Evolutionary conservation across 129 eudicot species (phyloP), one percentile per base, ranked within the genome.

Genomic region (Pseudognaphalium luteoalbum): DNA sequence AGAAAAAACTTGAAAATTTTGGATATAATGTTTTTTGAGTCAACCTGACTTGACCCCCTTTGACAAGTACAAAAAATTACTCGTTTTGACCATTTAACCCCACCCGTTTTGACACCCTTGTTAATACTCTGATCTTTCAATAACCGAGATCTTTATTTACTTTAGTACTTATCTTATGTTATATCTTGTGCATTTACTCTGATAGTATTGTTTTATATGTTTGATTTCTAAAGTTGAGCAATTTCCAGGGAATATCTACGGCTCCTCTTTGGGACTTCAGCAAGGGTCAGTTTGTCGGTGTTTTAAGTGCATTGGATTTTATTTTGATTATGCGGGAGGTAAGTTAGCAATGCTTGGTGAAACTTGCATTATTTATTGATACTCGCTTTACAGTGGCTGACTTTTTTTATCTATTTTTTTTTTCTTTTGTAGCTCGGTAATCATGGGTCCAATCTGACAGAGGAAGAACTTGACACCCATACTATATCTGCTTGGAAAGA

Each of bases 401-500:
- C 28, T 6, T 58, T 20, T 20, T 17, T 72, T 58, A 19, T 5
- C 12, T 60, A 22, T 57, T 57, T 70, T 35, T 65, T 65, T 58
- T 70, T 37, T 7, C 74, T 73, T 80, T 86, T 87, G 70, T 87
- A 92, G 98, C 96, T 92, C 77, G 91, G 98, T 50, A 85, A 52
- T 84, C 91, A 83, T 73, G 98, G 96, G 52, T 90, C 98, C 70
- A 92, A 92, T 85, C 64, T 92, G 81, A 89, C 98, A 72, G 98
- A 90, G 81, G 98, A 92, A 84, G 98, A 92, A 79, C 98, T 92
- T 37, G 96, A 90, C 78, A 92, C 91, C 17, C 98, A 88, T 82
- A 92, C 98, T 41, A 90, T 92, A 84, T 90, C 94, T 84, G 98
- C 96, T 33, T 92, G 98, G 98, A 92, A 92, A 86, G 98, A 89